Evolutionary conservation across 345 rosid species (phyloP), one percentile per base, ranked within the genome.

Genomic region (Rhizophora apiculata): DNA sequence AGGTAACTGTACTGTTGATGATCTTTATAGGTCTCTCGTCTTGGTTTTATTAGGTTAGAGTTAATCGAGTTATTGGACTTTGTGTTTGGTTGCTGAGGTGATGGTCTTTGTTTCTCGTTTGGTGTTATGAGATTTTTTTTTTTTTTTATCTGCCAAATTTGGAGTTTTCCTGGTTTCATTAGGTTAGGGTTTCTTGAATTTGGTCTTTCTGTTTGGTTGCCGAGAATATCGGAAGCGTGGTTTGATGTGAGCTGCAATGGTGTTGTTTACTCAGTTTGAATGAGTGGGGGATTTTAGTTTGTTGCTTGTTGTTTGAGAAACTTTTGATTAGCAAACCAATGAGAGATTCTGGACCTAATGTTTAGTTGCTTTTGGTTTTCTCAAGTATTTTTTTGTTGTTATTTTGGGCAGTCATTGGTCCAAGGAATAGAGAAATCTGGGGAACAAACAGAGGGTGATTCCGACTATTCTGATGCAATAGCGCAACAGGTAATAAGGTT

Each of bases 401-500:
- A 51, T 72, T 57, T 26, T 66, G 71, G 43, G 58, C 70, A 92
- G 99, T 65, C 80, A 56, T 59, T 89, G 76, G 84, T 88, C 18
- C 87, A 78, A 75, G 81, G 91, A 63, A 51, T 83, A 39, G 92
- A 83, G 76, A 88, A 82, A 69, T 65, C 94, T 5, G 89, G 86
- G 66, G 93, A 68, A 18, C 78, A 79, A 60, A 39, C 74, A 0
- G 87, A 84, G 78, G 89, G 83, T 4, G 94, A 84, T 63, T 61
- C 86, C 68, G 95, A 85, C 69, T 53, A 72, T 20, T 61, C 85
- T 49, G 95, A 89, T 72, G 96, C 85, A 39, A 52, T 89, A 36
- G 81, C 89, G 18, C 82, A 87, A 7, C 96, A 89, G 92, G 98
- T 93, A 79, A 68, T 21, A 10, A 68, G 60, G 55, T 43, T 65